A percentile compares a stretch with the other conserved stretches of the same genome.
These are phyloP conservation scores for Candida insectorum DNA, from an alignment of 805 yeast genomes.

Conservation along the genomic window DNA sequence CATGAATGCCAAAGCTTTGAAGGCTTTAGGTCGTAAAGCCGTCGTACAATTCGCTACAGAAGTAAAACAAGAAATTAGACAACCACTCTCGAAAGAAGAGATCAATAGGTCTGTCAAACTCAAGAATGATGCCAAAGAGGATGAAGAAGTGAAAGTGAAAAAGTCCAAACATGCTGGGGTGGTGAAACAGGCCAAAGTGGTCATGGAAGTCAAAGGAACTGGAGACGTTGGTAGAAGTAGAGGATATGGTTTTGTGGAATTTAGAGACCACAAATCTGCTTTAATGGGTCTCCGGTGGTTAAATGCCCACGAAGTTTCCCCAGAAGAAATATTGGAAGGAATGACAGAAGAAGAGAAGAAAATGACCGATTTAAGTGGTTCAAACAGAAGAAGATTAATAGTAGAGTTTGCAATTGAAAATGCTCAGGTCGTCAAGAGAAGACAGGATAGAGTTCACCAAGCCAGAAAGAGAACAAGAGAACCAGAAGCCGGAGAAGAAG, in stretches of 20 bases:
- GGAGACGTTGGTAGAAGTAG: constrained; percentile 88
- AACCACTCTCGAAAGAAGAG: constrained; percentile 87
- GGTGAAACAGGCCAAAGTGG: constrained; percentile 88
- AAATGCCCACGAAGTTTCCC: constrained; percentile 83
- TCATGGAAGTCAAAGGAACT: constrained; percentile 86
- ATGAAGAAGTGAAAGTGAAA: constrained; percentile 37
- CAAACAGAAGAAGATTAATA: constrained; percentile 69
- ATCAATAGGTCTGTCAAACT: constrained; percentile 70
- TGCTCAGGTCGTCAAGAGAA: constrained; percentile 88
- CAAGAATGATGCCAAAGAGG: constrained; percentile 44
- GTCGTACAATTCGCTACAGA: constrained; percentile 92
- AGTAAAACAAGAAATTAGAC: constrained; percentile 70
- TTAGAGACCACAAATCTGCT: constrained; percentile 86
- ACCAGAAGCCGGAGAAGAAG: not conserved
- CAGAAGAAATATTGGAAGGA: constrained; percentile 69
- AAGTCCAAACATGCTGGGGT: constrained; percentile 81
- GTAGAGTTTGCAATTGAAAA: constrained; percentile 96
- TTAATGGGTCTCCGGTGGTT: constrained; percentile 96
- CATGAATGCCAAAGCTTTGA: constrained; percentile 82
- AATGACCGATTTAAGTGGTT: constrained; percentile 49
- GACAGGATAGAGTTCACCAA: constrained; percentile 60
- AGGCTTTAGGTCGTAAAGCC: constrained; percentile 91
- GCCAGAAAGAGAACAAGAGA: constrained; percentile 15
- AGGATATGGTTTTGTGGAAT: constrained; percentile 96
- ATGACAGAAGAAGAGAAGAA: constrained; percentile 65